phyloP scores from a whole-genome alignment of 2,329 filamentous ascomycete species.

The Aureobasidium sp. region DNA sequence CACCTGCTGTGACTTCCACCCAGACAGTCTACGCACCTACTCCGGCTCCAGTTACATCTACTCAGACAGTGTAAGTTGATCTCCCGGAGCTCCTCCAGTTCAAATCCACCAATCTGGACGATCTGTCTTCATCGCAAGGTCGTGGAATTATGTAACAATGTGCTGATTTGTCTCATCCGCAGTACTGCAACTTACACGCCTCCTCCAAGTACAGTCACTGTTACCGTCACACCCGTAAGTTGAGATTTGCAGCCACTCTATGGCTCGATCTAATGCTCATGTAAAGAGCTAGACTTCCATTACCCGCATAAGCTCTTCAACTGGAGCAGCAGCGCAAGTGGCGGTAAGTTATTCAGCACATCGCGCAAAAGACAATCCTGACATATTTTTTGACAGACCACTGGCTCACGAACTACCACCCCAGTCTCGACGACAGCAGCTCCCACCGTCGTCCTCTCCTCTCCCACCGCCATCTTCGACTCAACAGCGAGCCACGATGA shows the following conservation, averaged over 20 bases:
- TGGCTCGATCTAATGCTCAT: constrained; percentile 13
- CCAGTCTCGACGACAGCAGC: constrained; percentile 1
- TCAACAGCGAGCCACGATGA: background rate
- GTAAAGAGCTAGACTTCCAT: constrained; percentile 6
- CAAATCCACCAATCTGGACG: too few species aligned
- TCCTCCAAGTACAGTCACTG: background rate
- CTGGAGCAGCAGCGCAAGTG: background rate
- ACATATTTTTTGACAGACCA: background rate
- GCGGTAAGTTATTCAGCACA: background rate
- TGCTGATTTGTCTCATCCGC: too few species aligned
- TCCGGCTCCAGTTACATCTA: constrained; percentile 1
- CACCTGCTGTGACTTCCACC: background rate
- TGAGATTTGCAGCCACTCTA: background rate
- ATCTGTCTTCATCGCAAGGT: too few species aligned
- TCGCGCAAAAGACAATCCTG: too few species aligned
- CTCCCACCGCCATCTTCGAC: background rate
- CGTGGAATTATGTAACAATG: background rate
- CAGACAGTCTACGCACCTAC: background rate
- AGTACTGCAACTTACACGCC: background rate
- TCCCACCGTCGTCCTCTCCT: background rate
- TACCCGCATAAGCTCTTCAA: background rate
- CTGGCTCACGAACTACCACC: background rate
- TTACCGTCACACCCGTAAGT: constrained; percentile 8
- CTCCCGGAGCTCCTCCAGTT: too few species aligned
- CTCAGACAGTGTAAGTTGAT: constrained; percentile 1